Evolutionary conservation across 2,329 filamentous ascomycete species (phyloP).

Genomic region (Xylariaceae sp.): DNA sequence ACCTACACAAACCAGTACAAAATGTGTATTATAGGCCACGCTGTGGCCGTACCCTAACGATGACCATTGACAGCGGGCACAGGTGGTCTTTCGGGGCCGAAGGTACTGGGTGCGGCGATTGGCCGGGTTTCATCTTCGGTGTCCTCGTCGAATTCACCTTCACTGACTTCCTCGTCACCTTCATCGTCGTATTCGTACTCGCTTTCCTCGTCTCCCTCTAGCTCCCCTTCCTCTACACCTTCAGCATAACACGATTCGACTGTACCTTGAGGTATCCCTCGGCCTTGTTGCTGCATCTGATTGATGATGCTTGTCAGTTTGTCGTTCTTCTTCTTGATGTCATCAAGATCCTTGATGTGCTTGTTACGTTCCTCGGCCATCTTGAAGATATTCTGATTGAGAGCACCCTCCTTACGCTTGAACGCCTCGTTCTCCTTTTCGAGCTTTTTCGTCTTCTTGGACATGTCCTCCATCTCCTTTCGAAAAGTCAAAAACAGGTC

Average conservation of each 20-base stretch:
- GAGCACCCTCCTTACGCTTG: slow-evolving; percentile 88
- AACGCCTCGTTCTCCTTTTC: slow-evolving; percentile 94
- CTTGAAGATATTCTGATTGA: slow-evolving; percentile 89
- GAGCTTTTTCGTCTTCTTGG: slow-evolving; percentile 93
- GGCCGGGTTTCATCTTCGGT: slow-evolving; percentile 42
- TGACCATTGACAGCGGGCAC: slow-evolving; percentile 28
- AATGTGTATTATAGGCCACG: no score
- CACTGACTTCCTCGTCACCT: slow-evolving; percentile 39
- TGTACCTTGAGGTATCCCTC: slow-evolving; percentile 64
- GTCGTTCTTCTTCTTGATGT: slow-evolving; percentile 77
- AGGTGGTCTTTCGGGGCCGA: slow-evolving; percentile 26
- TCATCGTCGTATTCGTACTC: slow-evolving; percentile 64
- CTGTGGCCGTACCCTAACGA: slow-evolving; percentile 23
- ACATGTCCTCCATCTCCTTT: slow-evolving; percentile 99
- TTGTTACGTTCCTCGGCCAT: slow-evolving; percentile 92
- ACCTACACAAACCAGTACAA: no score
- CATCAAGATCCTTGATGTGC: slow-evolving; percentile 71
- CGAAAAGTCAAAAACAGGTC: slow-evolving; percentile 94
- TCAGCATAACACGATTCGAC: slow-evolving; percentile 57
- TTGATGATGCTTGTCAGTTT: slow-evolving; percentile 93
- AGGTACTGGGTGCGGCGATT: slow-evolving; percentile 14
- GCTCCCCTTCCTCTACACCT: slow-evolving; percentile 61
- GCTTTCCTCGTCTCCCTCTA: slow-evolving; percentile 53
- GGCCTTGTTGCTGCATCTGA: slow-evolving; percentile 91
- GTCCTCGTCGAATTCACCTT: slow-evolving; percentile 43